Evolutionary conservation across 2,329 filamentous ascomycete species (phyloP).

Genomic region (Dendryphion nanum): DNA sequence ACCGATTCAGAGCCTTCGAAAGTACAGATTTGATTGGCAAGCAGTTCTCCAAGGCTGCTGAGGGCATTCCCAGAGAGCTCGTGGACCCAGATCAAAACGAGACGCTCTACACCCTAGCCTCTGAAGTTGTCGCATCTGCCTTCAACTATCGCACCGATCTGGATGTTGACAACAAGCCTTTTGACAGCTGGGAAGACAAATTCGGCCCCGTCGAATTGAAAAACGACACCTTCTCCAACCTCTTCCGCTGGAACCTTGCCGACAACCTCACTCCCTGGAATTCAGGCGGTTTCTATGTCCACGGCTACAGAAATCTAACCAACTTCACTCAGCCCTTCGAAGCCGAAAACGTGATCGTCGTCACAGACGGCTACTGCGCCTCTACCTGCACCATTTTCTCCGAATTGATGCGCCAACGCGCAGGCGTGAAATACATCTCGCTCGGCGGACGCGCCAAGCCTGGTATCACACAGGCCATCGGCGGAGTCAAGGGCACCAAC

Average conservation of each 20-base stretch:
- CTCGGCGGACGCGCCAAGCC: constrained; percentile 59
- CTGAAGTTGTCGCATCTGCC: constrained; percentile 39
- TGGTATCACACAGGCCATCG: constrained; percentile 54
- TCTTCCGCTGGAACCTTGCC: constrained; percentile 53
- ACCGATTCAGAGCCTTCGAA: constrained; percentile 53
- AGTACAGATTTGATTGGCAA: constrained; percentile 46
- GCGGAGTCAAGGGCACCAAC: constrained; percentile 63
- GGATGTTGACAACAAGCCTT: constrained; percentile 51
- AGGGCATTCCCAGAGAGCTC: constrained; percentile 28
- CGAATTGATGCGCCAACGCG: constrained; percentile 53
- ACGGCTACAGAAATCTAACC: constrained; percentile 32
- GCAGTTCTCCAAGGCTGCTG: constrained; percentile 36
- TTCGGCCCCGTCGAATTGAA: constrained; percentile 43
- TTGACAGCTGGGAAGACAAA: constrained; percentile 48
- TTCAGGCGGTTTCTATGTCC: constrained; percentile 32
- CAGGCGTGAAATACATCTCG: constrained; percentile 56
- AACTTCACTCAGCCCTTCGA: constrained; percentile 56
- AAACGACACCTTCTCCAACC: constrained; percentile 57
- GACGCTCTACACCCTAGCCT: constrained; percentile 34
- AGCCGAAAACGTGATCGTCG: constrained; percentile 57
- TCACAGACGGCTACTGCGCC: constrained; percentile 54
- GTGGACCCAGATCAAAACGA: constrained; percentile 26
- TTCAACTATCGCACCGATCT: constrained; percentile 49
- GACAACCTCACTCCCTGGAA: constrained; percentile 39
- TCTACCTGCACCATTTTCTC: constrained; percentile 61